Evolutionary conservation across 2,329 filamentous ascomycete species (phyloP), one percentile per base, ranked within the genome.

Genomic region (Scytalidium lignicola): DNA sequence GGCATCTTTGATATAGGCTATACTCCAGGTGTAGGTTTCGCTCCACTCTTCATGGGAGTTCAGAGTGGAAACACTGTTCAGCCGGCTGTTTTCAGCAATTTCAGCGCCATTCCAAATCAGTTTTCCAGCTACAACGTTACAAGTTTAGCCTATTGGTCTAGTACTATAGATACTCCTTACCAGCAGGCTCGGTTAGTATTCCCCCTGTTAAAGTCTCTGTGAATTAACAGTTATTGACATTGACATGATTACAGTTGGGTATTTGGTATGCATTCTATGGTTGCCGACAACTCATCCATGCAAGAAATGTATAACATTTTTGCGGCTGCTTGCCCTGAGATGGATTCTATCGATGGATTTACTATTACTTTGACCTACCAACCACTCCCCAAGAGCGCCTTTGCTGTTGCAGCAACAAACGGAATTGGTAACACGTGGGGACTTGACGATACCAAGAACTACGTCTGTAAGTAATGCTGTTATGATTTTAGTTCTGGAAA

Each of bases 391-490:
- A 49, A 58, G 10, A 57, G 58, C 19, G 61, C 66, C 1, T 50
- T 55, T 1, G 57, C 57, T 0, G 61, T 69, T 1, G 66, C 59
- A 4, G 56, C 62, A 26, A 65, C 52, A 18, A 71, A 70, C 23
- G 64, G 66, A 0, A 48, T 70, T 37, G 69, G 69, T 1, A 71
- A 72, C 46, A 58, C 65, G 0, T 71, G 67, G 64, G 67, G 65
- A 17, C 56, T 70, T 2, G 54, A 60, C 1, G 59, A 58, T n/a
- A 48, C 57, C 2, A 50, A 67, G 46, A 56, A 64, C 17, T 48
- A 52, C 3, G 66, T 69, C 7, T 54, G 66, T 69, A 56, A 50
- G 65, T 55, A 21, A 45, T 20, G 10, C 41, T 45, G 28, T 13
- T n/a, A 8, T 15, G 17, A 21, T 15, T 21, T 21, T 1, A 12